Evolutionary conservation across 352 stramenopile species (phyloP).

Genomic region (Phytopythium chamaehyphon): DNA sequence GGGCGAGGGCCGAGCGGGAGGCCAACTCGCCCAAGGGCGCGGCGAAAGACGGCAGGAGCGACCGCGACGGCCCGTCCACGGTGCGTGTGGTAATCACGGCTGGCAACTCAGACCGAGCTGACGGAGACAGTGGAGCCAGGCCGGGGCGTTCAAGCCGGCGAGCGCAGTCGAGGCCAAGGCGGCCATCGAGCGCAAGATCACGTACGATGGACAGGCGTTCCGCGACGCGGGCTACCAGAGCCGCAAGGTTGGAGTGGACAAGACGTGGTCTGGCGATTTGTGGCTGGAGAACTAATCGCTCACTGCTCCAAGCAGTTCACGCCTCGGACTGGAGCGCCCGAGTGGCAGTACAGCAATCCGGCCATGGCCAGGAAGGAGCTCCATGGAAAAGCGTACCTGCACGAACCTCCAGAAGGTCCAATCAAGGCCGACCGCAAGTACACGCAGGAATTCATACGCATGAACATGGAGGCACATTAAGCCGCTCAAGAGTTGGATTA

Average conservation of each 20-base stretch:
- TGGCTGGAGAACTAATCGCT: background rate
- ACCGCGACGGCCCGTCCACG: slow-evolving; percentile 4
- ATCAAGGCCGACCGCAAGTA: slow-evolving; percentile 59
- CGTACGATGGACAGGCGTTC: slow-evolving; percentile 54
- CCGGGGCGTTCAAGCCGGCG: slow-evolving; percentile 40
- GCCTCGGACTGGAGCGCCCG: slow-evolving; percentile 20
- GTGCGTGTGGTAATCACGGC: slow-evolving; percentile 3
- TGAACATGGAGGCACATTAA: slow-evolving; percentile 41
- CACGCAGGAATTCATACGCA: slow-evolving; percentile 61
- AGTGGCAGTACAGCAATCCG: slow-evolving; percentile 53
- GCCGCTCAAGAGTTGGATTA: slow-evolving; percentile 18
- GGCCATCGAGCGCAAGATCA: slow-evolving; percentile 46
- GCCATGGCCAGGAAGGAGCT: slow-evolving; percentile 36
- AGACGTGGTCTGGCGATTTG: background rate
- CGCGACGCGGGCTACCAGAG: slow-evolving; percentile 23
- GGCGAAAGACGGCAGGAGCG: slow-evolving; percentile 6
- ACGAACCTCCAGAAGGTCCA: slow-evolving; percentile 41
- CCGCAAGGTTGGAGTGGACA: slow-evolving; percentile 35
- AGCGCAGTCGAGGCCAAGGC: slow-evolving; percentile 47
- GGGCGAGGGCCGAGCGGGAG: slow-evolving; percentile 26
- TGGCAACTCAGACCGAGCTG: background rate
- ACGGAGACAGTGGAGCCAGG: slow-evolving; percentile 7
- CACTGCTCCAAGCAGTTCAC: slow-evolving; percentile 7
- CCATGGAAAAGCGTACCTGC: slow-evolving; percentile 36
- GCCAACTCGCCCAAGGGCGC: background rate